phyloP scores from a whole-genome alignment of 208 protist genomes.

The Trypanosoma congolense region DNA sequence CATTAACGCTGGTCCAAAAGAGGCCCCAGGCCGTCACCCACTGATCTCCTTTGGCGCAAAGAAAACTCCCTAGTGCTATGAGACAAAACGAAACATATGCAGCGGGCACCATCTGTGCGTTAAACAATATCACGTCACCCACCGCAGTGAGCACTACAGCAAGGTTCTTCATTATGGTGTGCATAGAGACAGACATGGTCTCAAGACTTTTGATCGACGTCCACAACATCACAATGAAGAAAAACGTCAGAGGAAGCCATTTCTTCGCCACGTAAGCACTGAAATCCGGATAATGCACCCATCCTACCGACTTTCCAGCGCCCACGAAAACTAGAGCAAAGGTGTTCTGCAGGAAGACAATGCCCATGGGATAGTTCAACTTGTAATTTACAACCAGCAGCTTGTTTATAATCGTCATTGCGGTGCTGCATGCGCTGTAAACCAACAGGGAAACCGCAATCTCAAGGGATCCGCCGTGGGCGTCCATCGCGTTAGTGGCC shows the following conservation, averaged over 20 bases:
- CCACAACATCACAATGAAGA: constrained; percentile 83
- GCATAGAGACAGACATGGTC: constrained; percentile 79
- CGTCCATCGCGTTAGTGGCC: too few relatives aligned
- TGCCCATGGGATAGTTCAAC: constrained; percentile 58
- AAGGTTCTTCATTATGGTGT: constrained; percentile 83
- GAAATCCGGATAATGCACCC: constrained; percentile 62
- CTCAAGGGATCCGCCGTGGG: constrained; percentile 12
- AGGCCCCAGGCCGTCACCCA: constrained; percentile 77
- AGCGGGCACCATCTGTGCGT: constrained; percentile 37
- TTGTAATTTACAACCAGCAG: constrained; percentile 62
- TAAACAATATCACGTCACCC: constrained; percentile 70
- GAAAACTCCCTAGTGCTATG: constrained; percentile 19
- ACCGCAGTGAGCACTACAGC: constrained; percentile 73
- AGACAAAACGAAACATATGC: constrained; percentile 34
- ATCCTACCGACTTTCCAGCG: constrained; percentile 30
- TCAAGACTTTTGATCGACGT: constrained; percentile 81
- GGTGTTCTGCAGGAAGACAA: constrained; percentile 72
- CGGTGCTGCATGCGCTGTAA: constrained; percentile 74
- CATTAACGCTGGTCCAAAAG: constrained; percentile 80
- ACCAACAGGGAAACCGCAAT: constrained; percentile 35
- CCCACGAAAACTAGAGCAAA: constrained; percentile 58
- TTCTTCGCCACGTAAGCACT: constrained; percentile 30
- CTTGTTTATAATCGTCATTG: constrained; percentile 89
- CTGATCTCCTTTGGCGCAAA: constrained; percentile 39
- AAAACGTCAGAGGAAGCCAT: constrained; percentile 69